These are phyloP conservation scores for Helichrysum umbraculigerum DNA, from an alignment of 129 eudicot species.

Conservation along the genomic window DNA sequence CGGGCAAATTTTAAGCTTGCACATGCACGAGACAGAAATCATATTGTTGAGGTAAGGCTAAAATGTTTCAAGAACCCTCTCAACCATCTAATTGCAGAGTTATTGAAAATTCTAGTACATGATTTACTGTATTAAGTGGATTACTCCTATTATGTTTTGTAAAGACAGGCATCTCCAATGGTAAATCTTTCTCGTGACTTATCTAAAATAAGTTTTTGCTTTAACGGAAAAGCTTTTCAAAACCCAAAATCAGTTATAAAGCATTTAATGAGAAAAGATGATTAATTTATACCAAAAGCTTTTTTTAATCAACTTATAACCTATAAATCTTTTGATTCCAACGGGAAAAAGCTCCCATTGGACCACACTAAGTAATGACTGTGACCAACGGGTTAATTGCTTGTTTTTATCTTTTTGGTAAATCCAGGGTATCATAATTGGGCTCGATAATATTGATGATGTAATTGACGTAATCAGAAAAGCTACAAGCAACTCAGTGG, in stretches of 20 bases:
- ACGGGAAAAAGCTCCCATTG: background rate
- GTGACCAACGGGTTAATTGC: background rate
- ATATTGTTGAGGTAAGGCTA: conserved; percentile 76
- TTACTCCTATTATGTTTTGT: background rate
- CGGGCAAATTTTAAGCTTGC: conserved; percentile 74
- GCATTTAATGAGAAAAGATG: background rate
- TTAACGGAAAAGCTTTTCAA: background rate
- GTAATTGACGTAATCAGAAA: conserved; percentile 70
- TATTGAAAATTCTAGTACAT: background rate
- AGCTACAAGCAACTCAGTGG: conserved; percentile 73
- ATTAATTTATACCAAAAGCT: background rate
- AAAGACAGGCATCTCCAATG: background rate
- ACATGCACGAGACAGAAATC: conserved; percentile 82
- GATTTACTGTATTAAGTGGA: background rate
- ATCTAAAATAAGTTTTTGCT: background rate
- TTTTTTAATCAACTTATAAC: background rate
- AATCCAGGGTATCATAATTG: conserved; percentile 77
- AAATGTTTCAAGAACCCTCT: conserved; percentile 1
- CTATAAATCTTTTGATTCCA: background rate
- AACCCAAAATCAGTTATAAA: background rate
- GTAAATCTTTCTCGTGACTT: background rate
- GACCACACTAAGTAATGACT: conserved; percentile 6
- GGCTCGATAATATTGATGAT: conserved; percentile 87
- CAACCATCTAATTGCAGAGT: background rate
- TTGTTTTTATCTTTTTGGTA: conserved; percentile 9